Percentiles rank a stretch among this genome's conserved stretches.
phyloP scores from a whole-genome alignment of 2,329 filamentous ascomycete genomes.

The Sporothrix sp. region DNA sequence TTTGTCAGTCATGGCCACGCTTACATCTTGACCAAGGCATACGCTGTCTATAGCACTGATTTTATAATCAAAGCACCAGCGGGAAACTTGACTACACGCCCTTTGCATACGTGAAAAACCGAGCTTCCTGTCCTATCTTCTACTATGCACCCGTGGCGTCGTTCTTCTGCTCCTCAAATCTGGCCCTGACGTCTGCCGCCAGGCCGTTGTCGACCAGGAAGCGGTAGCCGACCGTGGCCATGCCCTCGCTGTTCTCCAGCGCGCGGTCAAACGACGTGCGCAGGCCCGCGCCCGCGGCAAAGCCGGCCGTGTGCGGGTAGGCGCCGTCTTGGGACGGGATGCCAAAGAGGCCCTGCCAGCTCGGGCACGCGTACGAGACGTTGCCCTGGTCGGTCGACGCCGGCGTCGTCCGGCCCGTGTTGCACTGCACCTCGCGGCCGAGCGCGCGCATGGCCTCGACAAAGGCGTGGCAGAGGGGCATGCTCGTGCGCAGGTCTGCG shows the following conservation, averaged over 20 bases:
- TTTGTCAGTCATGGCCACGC: too few species aligned
- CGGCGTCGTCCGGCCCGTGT: constrained; percentile 31
- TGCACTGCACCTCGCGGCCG: constrained; percentile 19
- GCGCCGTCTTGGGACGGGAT: constrained; percentile 9
- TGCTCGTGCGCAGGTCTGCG: constrained; percentile 23
- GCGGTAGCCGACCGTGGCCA: constrained; percentile 9
- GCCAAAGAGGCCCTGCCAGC: constrained; percentile 30
- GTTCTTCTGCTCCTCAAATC: constrained; percentile 24
- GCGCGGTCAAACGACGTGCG: constrained; percentile 10
- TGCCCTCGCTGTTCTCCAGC: constrained; percentile 11
- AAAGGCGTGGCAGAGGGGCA: constrained; percentile 31
- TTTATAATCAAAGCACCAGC: too few species aligned
- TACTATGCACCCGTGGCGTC: not conserved
- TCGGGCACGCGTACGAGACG: constrained; percentile 33
- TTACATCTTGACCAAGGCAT: too few species aligned
- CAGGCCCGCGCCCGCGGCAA: constrained; percentile 8
- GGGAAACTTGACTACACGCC: too few species aligned
- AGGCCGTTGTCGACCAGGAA: constrained; percentile 12
- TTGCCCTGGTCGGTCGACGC: constrained; percentile 50
- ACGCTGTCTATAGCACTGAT: too few species aligned
- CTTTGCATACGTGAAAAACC: too few species aligned
- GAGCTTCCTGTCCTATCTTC: too few species aligned
- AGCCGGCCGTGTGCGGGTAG: constrained; percentile 10
- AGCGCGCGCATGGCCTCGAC: constrained; percentile 16
- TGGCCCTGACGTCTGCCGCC: constrained; percentile 24